Evolutionary conservation across 306 rosid genomes (phyloP).

Genomic region (Cyamopsis tetragonoloba): DNA sequence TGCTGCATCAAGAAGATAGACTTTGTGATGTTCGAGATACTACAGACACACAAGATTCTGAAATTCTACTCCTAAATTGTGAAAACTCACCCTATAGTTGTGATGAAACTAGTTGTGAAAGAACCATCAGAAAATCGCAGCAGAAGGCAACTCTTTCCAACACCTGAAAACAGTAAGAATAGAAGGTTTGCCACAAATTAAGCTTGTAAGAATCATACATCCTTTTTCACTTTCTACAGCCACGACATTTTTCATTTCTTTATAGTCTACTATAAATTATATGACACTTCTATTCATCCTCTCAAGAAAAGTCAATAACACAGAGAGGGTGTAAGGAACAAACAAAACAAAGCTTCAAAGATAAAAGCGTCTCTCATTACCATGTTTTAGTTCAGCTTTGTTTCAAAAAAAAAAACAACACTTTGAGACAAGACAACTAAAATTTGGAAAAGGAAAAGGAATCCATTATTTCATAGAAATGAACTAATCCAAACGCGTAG

Average conservation of each 20-base stretch:
- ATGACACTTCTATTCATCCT: constrained; percentile 9
- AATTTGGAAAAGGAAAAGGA: no score
- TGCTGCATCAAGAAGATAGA: constrained; percentile 51
- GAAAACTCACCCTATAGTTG: constrained; percentile 83
- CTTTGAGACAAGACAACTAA: no score
- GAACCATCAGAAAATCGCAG: constrained; percentile 96
- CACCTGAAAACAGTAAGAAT: constrained; percentile 57
- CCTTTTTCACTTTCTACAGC: background rate
- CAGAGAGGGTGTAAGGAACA: background rate
- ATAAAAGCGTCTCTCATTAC: background rate
- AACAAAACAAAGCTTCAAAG: background rate
- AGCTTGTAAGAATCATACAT: background rate
- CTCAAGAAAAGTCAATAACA: background rate
- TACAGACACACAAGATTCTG: background rate
- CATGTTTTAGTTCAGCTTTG: background rate
- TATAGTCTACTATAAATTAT: background rate
- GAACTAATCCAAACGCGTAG: background rate
- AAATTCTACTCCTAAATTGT: constrained; percentile 9
- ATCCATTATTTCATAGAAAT: background rate
- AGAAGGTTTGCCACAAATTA: background rate
- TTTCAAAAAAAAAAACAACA: background rate
- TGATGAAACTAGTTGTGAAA: constrained; percentile 90
- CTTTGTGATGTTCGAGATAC: constrained; percentile 23
- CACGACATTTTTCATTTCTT: background rate
- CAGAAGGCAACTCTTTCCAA: constrained; percentile 98